Base-by-base conservation (phyloP, 2,329 filamentous ascomycete species). In the Macrophomina pseudophaseolina region DNA sequence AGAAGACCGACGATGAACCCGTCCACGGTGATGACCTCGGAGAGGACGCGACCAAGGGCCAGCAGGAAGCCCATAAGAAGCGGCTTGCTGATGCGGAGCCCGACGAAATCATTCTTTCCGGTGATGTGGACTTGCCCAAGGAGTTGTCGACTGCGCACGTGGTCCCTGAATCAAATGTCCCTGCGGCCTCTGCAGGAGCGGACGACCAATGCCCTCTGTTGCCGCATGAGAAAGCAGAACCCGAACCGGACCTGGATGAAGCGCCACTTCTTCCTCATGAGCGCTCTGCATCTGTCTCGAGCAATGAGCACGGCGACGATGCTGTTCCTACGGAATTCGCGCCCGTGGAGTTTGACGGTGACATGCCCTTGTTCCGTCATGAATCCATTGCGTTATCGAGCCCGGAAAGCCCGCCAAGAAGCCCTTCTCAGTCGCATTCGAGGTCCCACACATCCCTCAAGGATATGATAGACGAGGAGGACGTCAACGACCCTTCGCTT, bases 21-120 rank as follows among this genome's bases (percentile, higher is more conserved):
- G 71, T 70, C 11, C 70, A 75, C 72, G 77, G 75, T 12, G 77
- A 80, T 51, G 76, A 79, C 68, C 75, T 79, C 68, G 76, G 75
- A 6, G 53, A 71, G 6, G 65, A 72, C 53, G 76, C 76, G 30
- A 79, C 76, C 4, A 65, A 66, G 58, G 71, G 69, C 38, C 76
- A 80, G 65, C 76, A 76, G 58, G 68, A 75, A 48, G 76, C 78
- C 1, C 74, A 76, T 67, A 72, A 76, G 33, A 68, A 72, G 38
- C 69, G 72, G 52, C 70, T 74, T 12, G 70, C 74, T 12, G 77
- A 80, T 68, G 75, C 76, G 32, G 67, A 75, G 42, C 77, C 76
- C 44, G 75, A 81, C 60, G 67, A 74, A 52, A 66, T 76, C 48
- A 64, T 75, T 33, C 66, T 76, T 38, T 67, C 71, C 40, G 35